Evolutionary conservation across 2,329 filamentous ascomycete genomes (phyloP).

Genomic region (Beauveria sp.): DNA sequence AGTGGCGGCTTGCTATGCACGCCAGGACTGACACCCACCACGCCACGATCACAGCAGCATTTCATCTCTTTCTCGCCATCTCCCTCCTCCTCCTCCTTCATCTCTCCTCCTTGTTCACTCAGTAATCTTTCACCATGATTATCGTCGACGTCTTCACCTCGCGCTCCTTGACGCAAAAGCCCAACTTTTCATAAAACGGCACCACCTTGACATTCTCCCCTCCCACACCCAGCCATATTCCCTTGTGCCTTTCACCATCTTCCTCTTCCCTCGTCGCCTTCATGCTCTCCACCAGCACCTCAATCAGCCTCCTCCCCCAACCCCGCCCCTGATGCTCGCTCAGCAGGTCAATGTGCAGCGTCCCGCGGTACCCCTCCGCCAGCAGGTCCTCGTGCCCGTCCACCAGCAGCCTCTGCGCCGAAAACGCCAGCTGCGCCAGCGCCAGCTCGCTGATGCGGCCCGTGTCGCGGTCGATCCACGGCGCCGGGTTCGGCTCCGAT

Average conservation of each 20-base stretch:
- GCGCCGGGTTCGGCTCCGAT: slow-evolving; percentile 18
- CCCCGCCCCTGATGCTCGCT: slow-evolving; percentile 33
- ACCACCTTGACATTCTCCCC: slow-evolving; percentile 41
- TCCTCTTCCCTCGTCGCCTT: slow-evolving; percentile 11
- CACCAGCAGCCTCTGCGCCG: slow-evolving; percentile 31
- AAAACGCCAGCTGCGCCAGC: slow-evolving; percentile 36
- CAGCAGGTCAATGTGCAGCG: slow-evolving; percentile 44
- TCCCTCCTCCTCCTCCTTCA: not conserved
- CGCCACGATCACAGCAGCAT: not conserved
- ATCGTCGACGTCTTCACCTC: slow-evolving; percentile 28
- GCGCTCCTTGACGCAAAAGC: slow-evolving; percentile 32
- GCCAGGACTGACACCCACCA: too few species aligned
- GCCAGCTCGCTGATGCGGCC: slow-evolving; percentile 20
- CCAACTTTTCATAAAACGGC: slow-evolving; percentile 39
- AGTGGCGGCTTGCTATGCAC: too few species aligned
- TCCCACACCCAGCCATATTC: slow-evolving; percentile 37
- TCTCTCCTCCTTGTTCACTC: not conserved
- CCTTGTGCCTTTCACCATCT: slow-evolving; percentile 18
- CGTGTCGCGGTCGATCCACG: slow-evolving; percentile 21
- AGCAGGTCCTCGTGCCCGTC: slow-evolving; percentile 28
- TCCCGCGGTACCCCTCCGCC: slow-evolving; percentile 29
- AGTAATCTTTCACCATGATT: slow-evolving; percentile 34
- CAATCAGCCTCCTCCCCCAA: slow-evolving; percentile 37
- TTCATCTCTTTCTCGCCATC: not conserved
- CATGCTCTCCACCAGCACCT: slow-evolving; percentile 33